Conservation (phyloP, 495 filamentous ascomycete genomes). For the Neurospora intermedia region DNA sequence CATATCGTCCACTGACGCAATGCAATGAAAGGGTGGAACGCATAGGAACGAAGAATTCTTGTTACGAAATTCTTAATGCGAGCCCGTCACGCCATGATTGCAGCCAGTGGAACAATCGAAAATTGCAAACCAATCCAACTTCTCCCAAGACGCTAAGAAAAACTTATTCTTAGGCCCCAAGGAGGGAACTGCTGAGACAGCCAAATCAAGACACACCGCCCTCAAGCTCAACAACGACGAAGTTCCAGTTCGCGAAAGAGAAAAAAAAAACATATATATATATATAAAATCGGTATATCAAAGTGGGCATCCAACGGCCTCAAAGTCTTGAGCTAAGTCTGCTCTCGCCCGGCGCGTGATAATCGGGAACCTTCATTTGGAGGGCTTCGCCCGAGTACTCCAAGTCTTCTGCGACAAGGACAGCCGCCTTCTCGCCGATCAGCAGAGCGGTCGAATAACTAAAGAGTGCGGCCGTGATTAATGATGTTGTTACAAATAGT, state of each 20-base stretch:
- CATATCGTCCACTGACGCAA: not conserved
- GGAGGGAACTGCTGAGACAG: not conserved
- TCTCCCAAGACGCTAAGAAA: not conserved
- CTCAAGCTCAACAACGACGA: not conserved
- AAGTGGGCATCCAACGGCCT: not conserved
- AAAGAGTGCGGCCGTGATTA: not conserved
- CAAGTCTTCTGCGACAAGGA: slow-evolving; percentile 62
- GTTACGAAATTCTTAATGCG: not conserved
- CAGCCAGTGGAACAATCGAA: not conserved
- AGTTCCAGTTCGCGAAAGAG: not conserved
- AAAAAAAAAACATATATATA: not conserved
- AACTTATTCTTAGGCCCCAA: not conserved
- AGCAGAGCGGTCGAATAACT: slow-evolving; percentile 61
- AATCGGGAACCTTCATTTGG: slow-evolving; percentile 62
- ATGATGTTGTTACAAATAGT: not conserved
- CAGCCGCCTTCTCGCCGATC: slow-evolving; percentile 74
- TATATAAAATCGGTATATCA: not conserved
- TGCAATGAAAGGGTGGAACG: not conserved
- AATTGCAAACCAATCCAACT: not conserved
- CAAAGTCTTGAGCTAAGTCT: slow-evolving; percentile 19
- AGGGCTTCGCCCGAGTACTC: slow-evolving; percentile 64
- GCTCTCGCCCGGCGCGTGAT: slow-evolving; percentile 47
- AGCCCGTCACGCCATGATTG: not conserved
- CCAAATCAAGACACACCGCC: not conserved
- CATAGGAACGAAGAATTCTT: not conserved